Evolutionary conservation across 2,329 filamentous ascomycete genomes (phyloP).

Genomic region (Mycosphaerella arachidis): DNA sequence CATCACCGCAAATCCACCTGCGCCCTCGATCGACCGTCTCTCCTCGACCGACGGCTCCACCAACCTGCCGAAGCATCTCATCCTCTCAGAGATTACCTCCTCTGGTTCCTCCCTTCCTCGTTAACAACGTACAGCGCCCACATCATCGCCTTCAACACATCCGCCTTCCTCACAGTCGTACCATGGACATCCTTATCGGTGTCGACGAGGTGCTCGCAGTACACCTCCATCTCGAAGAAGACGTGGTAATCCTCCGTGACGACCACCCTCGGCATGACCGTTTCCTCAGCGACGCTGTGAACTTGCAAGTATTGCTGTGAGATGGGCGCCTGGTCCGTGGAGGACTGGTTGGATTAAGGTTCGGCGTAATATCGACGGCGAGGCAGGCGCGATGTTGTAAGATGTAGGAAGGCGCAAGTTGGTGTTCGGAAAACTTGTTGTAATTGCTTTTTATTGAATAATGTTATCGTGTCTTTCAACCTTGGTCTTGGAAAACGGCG

Average conservation of each 20-base stretch:
- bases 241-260: constrained; percentile 8
- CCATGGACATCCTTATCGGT: constrained; percentile 10
- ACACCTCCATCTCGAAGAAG: constrained; percentile 13
- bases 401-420: not conserved
- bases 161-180: constrained; percentile 5
- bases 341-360: not conserved
- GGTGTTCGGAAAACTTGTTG: not conserved
- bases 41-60: constrained; percentile 8
- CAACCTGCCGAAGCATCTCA: constrained; percentile 9
- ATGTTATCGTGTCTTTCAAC: too few relatives aligned
- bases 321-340: constrained; percentile 3
- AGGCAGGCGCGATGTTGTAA: not conserved
- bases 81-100: constrained; percentile 12
- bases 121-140: constrained; percentile 14
- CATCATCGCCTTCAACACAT: constrained; percentile 11
- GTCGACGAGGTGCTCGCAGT: constrained; percentile 3
- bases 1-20: constrained; percentile 8
- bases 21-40: constrained; percentile 9
- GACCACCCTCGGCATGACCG: constrained; percentile 8
- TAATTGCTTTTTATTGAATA: not conserved
- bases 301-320: constrained; percentile 8
- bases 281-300: constrained; percentile 8
- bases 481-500: too few relatives aligned
- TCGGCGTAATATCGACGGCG: not conserved
- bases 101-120: constrained; percentile 10